Base-by-base conservation (phyloP, 2,329 filamentous ascomycete species). In the Trichoderma pleuroti region DNA sequence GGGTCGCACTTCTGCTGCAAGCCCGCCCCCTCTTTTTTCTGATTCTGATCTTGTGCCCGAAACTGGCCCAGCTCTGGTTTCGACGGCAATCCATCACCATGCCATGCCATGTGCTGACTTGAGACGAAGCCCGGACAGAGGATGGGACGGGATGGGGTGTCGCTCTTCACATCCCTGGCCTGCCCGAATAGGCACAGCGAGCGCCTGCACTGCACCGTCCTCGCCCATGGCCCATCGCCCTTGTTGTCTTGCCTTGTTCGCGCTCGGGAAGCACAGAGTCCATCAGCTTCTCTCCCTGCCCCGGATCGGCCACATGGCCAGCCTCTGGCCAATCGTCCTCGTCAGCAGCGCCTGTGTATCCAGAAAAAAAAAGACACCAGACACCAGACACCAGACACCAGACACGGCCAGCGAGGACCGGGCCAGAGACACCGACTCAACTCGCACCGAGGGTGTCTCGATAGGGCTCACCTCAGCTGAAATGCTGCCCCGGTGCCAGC, bases 381-480 rank as follows among this genome's bases (percentile, higher is more conserved):
- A 3, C n/a, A n/a, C n/a, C n/a, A n/a, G n/a, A n/a, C n/a, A n/a
- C n/a, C n/a, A n/a, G n/a, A n/a, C n/a, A n/a, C n/a, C n/a, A n/a
- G n/a, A n/a, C n/a, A n/a, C n/a, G n/a, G n/a, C n/a, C n/a, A n/a
- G n/a, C n/a, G n/a, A n/a, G n/a, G n/a, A n/a, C n/a, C 26, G 26
- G 26, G 26, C 3, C 26, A 28, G 16, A 39, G 12, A 34, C 30
- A 60, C 21, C 59, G 63, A 49, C 60, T 39, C 42, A 42, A 49
- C 60, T 39, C 42, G 67, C 63, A 46, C 49, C 52, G 16, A 62
- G 56, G 68, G 71, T 68, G 73, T 54, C 70, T 73, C 42, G 74
- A 75, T 80, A 78, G 75, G 77, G 78, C 78, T 81, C 79, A 81
- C 78, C 78, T 81, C 79, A 81, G 79, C 79, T 81, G 79, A 80